Percentiles rank a stretch among this genome's conserved stretches.
Evolutionary conservation across 192 early-diverging fungal genomes (phyloP).

Genomic region (Coemansia umbellata): DNA sequence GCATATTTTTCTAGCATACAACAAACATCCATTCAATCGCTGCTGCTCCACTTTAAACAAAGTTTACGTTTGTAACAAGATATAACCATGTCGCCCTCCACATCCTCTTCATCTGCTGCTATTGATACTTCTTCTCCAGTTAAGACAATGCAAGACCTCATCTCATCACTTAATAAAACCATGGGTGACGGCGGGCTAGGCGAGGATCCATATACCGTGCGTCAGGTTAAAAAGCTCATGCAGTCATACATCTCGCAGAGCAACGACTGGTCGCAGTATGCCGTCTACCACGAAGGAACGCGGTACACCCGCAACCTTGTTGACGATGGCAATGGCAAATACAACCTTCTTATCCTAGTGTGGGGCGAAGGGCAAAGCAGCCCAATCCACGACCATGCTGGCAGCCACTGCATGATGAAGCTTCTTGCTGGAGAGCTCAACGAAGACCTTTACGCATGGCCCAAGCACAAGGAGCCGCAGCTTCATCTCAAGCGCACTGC

Average conservation of each 20-base stretch:
- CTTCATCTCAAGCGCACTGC: conserved; percentile 48
- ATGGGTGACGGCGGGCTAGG: conserved; percentile 40
- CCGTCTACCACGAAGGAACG: conserved; percentile 63
- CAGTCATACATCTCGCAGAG: conserved; percentile 60
- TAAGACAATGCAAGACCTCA: conserved; percentile 40
- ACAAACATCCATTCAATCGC: too few relatives aligned
- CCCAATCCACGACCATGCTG: conserved; percentile 88
- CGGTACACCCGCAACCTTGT: conserved; percentile 86
- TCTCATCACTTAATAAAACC: conserved; percentile 21
- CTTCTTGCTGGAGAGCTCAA: conserved; percentile 74
- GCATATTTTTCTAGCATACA: too few relatives aligned
- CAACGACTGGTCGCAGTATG: conserved; percentile 73
- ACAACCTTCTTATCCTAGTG: conserved; percentile 86
- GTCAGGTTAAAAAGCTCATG: conserved; percentile 55
- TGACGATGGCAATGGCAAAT: conserved; percentile 87
- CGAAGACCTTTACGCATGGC: conserved; percentile 79
- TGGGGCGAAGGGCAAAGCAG: conserved; percentile 74
- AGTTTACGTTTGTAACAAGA: too few relatives aligned
- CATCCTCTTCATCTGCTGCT: too few relatives aligned
- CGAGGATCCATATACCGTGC: conserved; percentile 22
- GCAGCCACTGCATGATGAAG: conserved; percentile 91
- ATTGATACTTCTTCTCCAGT: too few relatives aligned
- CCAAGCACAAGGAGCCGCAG: conserved; percentile 30
- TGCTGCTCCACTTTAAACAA: too few relatives aligned
- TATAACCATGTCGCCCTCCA: too few relatives aligned